These are phyloP conservation scores for Puccinia polysora DNA, from an alignment of 1,284 basidiomycete genomes.

Conservation along the genomic window DNA sequence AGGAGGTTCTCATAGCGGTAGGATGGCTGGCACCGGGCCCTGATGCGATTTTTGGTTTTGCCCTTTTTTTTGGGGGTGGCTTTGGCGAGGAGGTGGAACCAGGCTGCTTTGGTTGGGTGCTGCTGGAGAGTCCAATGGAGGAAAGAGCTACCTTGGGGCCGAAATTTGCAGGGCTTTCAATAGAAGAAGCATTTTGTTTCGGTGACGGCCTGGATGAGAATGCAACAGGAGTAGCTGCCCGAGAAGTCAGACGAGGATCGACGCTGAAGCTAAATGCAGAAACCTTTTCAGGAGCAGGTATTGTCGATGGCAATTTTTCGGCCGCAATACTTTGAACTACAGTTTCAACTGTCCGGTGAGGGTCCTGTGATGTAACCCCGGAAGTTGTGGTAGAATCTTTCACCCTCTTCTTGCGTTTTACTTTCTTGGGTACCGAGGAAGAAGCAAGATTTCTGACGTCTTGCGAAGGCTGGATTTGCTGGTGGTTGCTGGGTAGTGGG, in stretches of 20 bases:
- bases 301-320: neutral
- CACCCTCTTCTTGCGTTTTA: conserved; percentile 9
- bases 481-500: neutral
- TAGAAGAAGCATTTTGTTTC: neutral
- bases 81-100: neutral
- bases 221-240: neutral
- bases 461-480: neutral
- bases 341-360: neutral
- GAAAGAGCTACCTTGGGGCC: neutral
- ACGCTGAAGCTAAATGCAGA: neutral
- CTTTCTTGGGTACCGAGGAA: neutral
- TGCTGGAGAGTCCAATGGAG: neutral
- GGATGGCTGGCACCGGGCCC: neutral
- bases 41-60: conserved; percentile 1
- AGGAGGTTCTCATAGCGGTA: neutral
- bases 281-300: neutral
- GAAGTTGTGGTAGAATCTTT: neutral
- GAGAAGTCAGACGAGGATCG: neutral
- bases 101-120: neutral
- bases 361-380: neutral
- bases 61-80: conserved; percentile 1
- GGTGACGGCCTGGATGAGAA: neutral
- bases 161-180: neutral
- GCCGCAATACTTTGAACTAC: neutral
- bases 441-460: neutral